phyloP scores from a whole-genome alignment of 306 rosid genomes.

The Luffa aegyptiaca region DNA sequence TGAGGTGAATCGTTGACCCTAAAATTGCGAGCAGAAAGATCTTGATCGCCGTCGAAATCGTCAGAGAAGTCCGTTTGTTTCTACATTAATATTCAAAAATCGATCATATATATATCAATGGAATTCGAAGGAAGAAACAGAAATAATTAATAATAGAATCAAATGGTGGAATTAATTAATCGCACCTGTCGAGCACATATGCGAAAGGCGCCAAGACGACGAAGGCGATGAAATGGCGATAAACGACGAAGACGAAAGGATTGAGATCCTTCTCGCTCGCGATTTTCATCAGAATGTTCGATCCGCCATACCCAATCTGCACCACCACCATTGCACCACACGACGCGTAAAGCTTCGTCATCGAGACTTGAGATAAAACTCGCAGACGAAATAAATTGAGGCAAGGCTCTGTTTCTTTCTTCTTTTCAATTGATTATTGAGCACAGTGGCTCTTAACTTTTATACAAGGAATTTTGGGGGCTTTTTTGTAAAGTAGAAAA shows the following conservation, averaged over 20 bases:
- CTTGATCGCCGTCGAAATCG: conserved; percentile 12
- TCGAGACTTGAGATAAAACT: neutral
- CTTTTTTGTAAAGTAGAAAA: no score
- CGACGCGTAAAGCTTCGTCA: conserved; percentile 8
- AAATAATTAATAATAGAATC: no score
- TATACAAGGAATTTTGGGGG: no score
- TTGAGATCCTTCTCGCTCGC: conserved; percentile 22
- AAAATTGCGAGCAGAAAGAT: conserved; percentile 20
- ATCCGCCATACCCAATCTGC: conserved; percentile 15
- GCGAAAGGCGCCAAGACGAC: conserved; percentile 21
- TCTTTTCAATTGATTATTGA: no score
- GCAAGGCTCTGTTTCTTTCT: no score
- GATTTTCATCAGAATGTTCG: conserved; percentile 13
- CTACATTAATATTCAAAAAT: neutral
- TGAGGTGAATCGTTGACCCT: conserved; percentile 27
- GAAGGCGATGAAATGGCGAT: conserved; percentile 21
- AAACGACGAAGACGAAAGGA: conserved; percentile 24
- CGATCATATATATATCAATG: no score
- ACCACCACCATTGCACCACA: conserved; percentile 15
- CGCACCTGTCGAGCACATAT: conserved; percentile 17
- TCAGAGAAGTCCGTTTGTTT: conserved; percentile 19
- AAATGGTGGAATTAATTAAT: neutral
- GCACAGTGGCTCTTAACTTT: no score
- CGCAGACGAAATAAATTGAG: no score
- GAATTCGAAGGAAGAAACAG: no score